These are phyloP conservation scores for Zygosaccharomyces sapae DNA, from an alignment of 1,139 yeast species.

Conservation along the genomic window DNA sequence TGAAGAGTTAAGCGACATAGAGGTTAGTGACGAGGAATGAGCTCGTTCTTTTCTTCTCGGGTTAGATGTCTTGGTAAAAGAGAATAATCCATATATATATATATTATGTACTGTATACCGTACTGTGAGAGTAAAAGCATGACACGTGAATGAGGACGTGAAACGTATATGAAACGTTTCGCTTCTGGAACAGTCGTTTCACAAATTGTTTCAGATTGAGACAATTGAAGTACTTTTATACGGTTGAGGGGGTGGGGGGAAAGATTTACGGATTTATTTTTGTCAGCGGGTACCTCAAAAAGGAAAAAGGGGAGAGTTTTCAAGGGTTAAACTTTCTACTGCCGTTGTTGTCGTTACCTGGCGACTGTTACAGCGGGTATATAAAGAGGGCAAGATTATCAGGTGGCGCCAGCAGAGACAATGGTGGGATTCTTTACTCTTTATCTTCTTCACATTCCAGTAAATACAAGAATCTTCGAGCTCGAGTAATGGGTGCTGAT, in stretches of 20 bases:
- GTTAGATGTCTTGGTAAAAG: neutral
- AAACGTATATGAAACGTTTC: neutral
- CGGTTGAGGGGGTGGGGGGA: neutral
- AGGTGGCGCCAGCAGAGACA: neutral
- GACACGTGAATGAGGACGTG: neutral
- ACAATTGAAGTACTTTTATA: neutral
- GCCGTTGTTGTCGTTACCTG: neutral
- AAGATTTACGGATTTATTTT: slow-evolving; percentile 1
- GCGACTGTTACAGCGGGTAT: neutral
- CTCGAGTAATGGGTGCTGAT: neutral
- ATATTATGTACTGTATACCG: neutral
- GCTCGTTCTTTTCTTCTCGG: neutral
- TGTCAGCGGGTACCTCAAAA: slow-evolving; percentile 5
- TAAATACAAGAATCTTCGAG: neutral
- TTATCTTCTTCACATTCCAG: neutral
- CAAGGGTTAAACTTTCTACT: neutral
- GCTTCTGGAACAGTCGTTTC: neutral
- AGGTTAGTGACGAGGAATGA: slow-evolving; percentile 11
- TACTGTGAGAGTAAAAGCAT: neutral
- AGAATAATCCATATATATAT: neutral
- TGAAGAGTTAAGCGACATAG: slow-evolving; percentile 17
- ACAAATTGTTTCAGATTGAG: neutral
- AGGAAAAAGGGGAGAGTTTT: neutral
- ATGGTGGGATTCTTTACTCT: neutral
- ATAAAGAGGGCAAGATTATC: neutral